Evolutionary conservation across 2,329 filamentous ascomycete species (phyloP).

Genomic region (Plectosphaerella plurivora): DNA sequence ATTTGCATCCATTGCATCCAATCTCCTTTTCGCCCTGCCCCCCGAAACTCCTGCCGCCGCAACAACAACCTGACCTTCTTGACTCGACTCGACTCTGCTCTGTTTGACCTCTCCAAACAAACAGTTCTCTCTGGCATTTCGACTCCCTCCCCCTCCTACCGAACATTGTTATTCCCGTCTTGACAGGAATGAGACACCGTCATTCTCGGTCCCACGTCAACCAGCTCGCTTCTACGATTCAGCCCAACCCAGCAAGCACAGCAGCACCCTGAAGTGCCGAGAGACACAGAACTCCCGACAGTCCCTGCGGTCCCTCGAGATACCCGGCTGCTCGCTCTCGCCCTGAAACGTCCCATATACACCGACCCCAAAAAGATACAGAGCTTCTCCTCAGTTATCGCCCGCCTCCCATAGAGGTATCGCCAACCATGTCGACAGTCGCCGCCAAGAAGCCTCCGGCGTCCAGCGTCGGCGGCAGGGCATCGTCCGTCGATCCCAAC

Average conservation of each 20-base stretch:
- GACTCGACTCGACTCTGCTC: background rate
- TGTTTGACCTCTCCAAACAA: no score
- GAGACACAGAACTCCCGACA: no score
- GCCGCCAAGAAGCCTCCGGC: slow-evolving; percentile 49
- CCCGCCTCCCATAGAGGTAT: background rate
- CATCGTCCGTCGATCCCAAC: slow-evolving; percentile 33
- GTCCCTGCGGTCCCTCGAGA: no score
- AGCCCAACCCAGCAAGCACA: background rate
- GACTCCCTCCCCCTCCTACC: no score
- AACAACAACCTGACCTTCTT: background rate
- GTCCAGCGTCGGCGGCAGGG: slow-evolving; percentile 37
- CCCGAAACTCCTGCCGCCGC: background rate
- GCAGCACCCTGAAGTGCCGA: background rate
- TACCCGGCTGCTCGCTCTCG: slow-evolving; percentile 2
- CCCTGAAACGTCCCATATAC: slow-evolving; percentile 7
- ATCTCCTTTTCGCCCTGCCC: background rate
- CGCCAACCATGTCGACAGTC: slow-evolving; percentile 42
- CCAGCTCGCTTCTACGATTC: background rate
- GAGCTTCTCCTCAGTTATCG: background rate
- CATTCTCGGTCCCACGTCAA: background rate
- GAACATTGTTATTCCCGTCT: background rate
- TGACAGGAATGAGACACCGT: background rate
- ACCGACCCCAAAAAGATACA: background rate
- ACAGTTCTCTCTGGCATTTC: no score
- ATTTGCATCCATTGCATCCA: background rate